Conservation (phyloP, 139 green algal genomes). For the Chlorella sp. region DNA sequence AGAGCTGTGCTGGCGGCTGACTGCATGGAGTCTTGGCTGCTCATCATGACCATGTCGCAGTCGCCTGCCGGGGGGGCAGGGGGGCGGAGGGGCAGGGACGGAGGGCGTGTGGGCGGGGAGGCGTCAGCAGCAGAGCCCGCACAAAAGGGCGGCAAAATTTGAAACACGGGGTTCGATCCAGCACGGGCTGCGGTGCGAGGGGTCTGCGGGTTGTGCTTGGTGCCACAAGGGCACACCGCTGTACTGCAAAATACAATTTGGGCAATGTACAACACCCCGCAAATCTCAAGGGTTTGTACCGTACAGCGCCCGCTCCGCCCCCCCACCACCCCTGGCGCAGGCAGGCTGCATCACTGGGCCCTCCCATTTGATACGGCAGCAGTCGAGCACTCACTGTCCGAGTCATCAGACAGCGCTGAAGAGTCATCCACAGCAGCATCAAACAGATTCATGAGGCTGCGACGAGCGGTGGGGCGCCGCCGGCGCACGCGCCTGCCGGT, state of each 20-base stretch:
- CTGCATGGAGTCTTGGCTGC: neutral
- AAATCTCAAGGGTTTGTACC: no score
- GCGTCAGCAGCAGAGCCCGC: neutral
- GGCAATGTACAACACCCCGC: no score
- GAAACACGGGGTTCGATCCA: neutral
- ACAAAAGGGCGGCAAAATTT: neutral
- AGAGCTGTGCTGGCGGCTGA: neutral
- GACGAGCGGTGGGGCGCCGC: slow-evolving; percentile 1
- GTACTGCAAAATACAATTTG: no score
- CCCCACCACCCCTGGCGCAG: no score
- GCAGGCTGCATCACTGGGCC: no score
- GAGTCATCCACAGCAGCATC: slow-evolving; percentile 1
- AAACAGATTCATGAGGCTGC: slow-evolving; percentile 17
- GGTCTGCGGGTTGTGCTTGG: no score
- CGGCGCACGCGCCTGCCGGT: neutral
- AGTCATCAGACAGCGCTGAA: neutral
- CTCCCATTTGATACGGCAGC: neutral
- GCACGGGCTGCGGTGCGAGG: neutral
- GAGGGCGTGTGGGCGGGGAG: neutral
- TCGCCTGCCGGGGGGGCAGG: slow-evolving; percentile 1
- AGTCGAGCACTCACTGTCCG: neutral
- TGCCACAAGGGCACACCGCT: no score
- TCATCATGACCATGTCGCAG: slow-evolving; percentile 11
- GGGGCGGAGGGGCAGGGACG: neutral
- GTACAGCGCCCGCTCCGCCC: no score